Evolutionary conservation across 768 basidiomycete species (phyloP), one percentile per base, ranked within the genome.

Genomic region (Phlebiopsis flavidoalba): DNA sequence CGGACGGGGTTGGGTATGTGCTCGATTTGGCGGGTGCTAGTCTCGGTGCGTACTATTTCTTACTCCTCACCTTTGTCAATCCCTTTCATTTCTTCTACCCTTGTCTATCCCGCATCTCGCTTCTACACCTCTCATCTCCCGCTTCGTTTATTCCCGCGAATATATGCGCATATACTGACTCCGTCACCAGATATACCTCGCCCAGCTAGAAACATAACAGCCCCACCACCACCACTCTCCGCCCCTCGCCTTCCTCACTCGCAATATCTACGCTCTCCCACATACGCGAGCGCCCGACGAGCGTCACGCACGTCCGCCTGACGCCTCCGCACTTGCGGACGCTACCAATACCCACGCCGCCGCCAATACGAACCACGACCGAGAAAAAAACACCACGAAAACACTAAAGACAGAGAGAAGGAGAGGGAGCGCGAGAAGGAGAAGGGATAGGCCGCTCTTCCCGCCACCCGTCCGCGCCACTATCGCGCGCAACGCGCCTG

Each of bases 1-100:
- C 94, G 0, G 96, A 98, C n/a, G n/a, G n/a, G 76, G 77, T 84
- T 19, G 84, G 85, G 7, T 98, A 98, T 71, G 79, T 94, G 8
- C 71, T 79, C 55, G 93, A 95, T 73, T 73, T 98, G 67, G n/a
- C 83, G 85, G 62, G 82, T 82, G 8, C 79, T 98, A 48, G 89
- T 93, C 59, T 80, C 81, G 64, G 93, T 93, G 70, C 62, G 81
- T 73, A 19, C 1, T 22, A 33, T 45, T 43, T 55, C 58, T 53
- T n/a, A 46, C 26, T 3, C 26, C 6, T 31, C 59, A 49, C 54
- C 35, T 19, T 17, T 22, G 37, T 26, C n/a, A n/a, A n/a, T n/a
- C n/a, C n/a, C n/a, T 21, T 35, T 43, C 31, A 22, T 21, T 15
- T 51, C 5, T 15, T 51, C 5, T 48, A 26, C 48, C 21, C 40